Evolutionary conservation across 352 stramenopile species (phyloP).

Genomic region (Pythium dissotocum): DNA sequence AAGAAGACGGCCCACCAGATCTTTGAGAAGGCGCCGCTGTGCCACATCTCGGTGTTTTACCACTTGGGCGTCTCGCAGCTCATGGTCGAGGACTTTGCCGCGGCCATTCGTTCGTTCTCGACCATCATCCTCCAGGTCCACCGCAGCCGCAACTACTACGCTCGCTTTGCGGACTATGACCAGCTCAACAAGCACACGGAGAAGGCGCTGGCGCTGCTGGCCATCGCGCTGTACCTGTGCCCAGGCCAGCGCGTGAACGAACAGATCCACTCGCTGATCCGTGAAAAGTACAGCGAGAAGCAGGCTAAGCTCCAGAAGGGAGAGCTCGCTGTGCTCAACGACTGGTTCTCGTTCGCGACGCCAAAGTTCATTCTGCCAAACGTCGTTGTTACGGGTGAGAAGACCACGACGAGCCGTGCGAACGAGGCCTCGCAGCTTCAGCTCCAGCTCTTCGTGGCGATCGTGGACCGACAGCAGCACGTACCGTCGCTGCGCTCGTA

Average conservation of each 20-base stretch:
- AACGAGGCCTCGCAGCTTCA: conserved; percentile 72
- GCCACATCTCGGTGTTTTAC: conserved; percentile 95
- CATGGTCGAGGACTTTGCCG: conserved; percentile 97
- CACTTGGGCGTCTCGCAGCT: conserved; percentile 97
- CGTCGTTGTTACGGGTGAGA: conserved; percentile 50
- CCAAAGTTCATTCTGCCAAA: conserved; percentile 95
- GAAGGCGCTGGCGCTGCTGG: conserved; percentile 93
- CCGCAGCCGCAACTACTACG: conserved; percentile 90
- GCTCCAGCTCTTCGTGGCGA: conserved; percentile 87
- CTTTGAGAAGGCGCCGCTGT: conserved; percentile 90
- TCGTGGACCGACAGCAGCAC: conserved; percentile 87
- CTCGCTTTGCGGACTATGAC: conserved; percentile 91
- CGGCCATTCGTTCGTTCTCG: conserved; percentile 89
- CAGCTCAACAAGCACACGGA: conserved; percentile 96
- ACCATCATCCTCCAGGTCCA: conserved; percentile 90
- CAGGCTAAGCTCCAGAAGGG: conserved; percentile 83
- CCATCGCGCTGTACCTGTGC: conserved; percentile 89
- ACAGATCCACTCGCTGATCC: conserved; percentile 86
- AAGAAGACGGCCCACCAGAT: conserved; percentile 78
- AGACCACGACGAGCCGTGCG: conserved; percentile 45
- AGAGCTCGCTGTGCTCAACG: conserved; percentile 75
- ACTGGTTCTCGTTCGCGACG: conserved; percentile 92
- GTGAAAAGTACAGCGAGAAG: conserved; percentile 95
- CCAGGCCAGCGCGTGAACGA: conserved; percentile 84
- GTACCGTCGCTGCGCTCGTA: conserved; percentile 93